These are phyloP conservation scores for Lentinus tigrinus DNA, from an alignment of 768 basidiomycete genomes.

Conservation along the genomic window DNA sequence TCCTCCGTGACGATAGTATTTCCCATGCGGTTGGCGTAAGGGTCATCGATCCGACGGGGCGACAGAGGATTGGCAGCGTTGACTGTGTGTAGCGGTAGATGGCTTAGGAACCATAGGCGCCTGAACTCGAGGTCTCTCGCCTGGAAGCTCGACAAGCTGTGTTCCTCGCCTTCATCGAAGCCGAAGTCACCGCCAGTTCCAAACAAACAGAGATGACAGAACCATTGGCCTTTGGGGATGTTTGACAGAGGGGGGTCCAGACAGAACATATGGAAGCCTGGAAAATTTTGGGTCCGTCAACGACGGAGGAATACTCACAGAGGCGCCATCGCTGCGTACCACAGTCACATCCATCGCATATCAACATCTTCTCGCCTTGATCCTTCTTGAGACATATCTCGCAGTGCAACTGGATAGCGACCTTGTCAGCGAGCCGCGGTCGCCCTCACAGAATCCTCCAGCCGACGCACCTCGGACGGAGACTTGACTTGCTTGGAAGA, in stretches of 20 bases:
- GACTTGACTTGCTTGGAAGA: constrained; percentile 2
- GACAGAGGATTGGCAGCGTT: constrained; percentile 11
- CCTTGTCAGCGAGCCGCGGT: background rate
- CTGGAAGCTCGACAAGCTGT: constrained; percentile 88
- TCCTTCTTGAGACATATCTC: constrained; percentile 92
- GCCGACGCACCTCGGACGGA: constrained; percentile 20
- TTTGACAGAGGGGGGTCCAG: constrained; percentile 84
- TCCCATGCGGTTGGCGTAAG: constrained; percentile 54
- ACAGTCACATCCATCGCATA: constrained; percentile 86
- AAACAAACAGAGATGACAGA: constrained; percentile 87
- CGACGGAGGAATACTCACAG: background rate
- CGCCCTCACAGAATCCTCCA: background rate
- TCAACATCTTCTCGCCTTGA: constrained; percentile 86
- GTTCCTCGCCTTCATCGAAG: constrained; percentile 97
- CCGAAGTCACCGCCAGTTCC: constrained; percentile 95
- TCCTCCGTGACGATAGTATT: constrained; percentile 75
- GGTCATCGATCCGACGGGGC: constrained; percentile 31
- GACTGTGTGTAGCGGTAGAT: constrained; percentile 48
- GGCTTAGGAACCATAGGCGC: constrained; percentile 81
- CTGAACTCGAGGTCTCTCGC: constrained; percentile 89
- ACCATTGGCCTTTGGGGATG: constrained; percentile 96
- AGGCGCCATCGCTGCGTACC: constrained; percentile 40
- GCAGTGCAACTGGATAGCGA: constrained; percentile 64
- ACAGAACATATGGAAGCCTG: constrained; percentile 97
- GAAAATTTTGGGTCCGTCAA: background rate